phyloP scores from a whole-genome alignment of 108 stramenopile genomes.

The Parietichytrium sp. region DNA sequence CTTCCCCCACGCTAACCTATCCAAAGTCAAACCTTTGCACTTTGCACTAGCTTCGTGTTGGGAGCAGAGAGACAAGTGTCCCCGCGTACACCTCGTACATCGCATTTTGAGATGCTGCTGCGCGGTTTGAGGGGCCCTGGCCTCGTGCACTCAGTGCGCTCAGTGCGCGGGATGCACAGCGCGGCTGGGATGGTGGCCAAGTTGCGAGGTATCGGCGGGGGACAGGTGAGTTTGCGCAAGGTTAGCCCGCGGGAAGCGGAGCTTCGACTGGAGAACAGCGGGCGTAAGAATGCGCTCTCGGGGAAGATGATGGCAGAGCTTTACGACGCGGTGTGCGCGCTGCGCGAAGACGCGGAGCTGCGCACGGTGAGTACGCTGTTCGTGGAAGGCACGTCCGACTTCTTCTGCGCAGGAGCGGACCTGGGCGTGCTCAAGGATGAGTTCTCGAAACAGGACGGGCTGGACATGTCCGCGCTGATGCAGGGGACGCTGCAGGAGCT shows the following conservation, averaged over 20 bases:
- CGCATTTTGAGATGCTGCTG: no score
- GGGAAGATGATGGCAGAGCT: slow-evolving; percentile 41
- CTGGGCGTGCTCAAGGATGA: background rate
- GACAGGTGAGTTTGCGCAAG: no score
- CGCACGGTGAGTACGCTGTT: background rate
- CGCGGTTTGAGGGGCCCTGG: no score
- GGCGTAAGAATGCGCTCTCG: slow-evolving; percentile 21
- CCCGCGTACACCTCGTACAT: no score
- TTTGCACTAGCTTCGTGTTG: no score
- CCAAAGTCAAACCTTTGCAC: no score
- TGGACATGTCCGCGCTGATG: slow-evolving; percentile 35
- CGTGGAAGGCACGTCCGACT: background rate
- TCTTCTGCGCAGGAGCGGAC: slow-evolving; percentile 32
- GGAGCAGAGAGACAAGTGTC: no score
- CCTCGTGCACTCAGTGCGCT: no score
- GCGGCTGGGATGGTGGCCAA: no score
- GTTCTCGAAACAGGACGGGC: slow-evolving; percentile 13
- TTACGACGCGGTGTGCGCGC: background rate
- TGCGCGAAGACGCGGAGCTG: background rate
- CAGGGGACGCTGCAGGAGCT: slow-evolving; percentile 27
- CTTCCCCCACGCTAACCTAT: no score
- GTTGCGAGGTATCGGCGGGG: no score
- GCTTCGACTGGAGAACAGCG: background rate
- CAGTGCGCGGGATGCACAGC: no score
- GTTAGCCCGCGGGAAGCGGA: background rate